Evolutionary conservation across 2,329 filamentous ascomycete species (phyloP).

Genomic region (Phyllosticta capitalensis): DNA sequence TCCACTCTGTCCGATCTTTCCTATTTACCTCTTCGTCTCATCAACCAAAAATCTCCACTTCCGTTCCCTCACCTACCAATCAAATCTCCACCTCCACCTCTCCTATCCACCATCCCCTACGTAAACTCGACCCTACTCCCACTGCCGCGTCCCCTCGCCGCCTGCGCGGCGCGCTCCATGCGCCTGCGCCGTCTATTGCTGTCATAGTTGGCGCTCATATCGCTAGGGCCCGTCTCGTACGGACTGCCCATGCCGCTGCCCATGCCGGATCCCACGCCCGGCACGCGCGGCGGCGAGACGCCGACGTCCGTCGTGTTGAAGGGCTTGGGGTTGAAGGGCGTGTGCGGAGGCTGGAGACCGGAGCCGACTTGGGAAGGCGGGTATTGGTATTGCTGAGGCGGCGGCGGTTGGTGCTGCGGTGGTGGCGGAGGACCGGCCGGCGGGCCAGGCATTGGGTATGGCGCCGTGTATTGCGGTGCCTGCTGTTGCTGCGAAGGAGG

Average conservation of each 20-base stretch:
- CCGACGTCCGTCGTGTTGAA: neutral
- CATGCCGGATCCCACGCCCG: neutral
- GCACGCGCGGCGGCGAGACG: neutral
- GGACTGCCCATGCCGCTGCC: constrained; percentile 21
- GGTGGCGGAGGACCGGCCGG: constrained; percentile 17
- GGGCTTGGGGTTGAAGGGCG: neutral
- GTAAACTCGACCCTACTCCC: constrained; percentile 30
- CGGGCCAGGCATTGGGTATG: constrained; percentile 18
- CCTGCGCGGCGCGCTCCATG: constrained; percentile 29
- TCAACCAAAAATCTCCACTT: no score
- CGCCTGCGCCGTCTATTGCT: constrained; percentile 27
- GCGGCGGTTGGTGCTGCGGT: constrained; percentile 4
- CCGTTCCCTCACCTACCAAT: neutral
- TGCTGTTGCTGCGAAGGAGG: constrained; percentile 13
- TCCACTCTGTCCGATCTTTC: neutral
- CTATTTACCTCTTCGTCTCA: neutral
- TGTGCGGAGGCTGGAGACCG: neutral
- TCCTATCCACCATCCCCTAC: constrained; percentile 10
- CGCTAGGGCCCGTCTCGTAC: constrained; percentile 29
- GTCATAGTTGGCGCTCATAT: constrained; percentile 21
- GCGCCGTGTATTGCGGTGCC: neutral
- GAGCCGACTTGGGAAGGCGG: neutral
- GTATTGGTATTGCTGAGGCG: neutral
- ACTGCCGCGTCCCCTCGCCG: constrained; percentile 16
- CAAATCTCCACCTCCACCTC: neutral